Evolutionary conservation across 371 early-diverging fungal genomes (phyloP).

Genomic region (Dichotomocladium elegans): DNA sequence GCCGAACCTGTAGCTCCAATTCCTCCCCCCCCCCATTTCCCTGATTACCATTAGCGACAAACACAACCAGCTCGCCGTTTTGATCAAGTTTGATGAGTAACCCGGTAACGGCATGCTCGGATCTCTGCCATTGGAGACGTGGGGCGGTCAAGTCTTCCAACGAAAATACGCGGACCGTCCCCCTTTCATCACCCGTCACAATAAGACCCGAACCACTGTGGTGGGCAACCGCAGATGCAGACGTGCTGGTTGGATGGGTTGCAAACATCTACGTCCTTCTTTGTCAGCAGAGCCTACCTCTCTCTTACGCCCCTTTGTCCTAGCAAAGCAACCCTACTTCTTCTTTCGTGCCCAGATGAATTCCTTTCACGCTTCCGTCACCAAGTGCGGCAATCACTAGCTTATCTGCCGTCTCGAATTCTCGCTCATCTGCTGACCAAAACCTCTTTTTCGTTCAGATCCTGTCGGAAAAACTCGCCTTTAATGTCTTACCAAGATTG

Average conservation of each 20-base stretch:
- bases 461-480: not conserved
- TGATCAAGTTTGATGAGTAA: slow-evolving; percentile 17
- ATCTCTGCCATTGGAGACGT: slow-evolving; percentile 23
- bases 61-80: slow-evolving; percentile 23
- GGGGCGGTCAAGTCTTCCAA: not conserved
- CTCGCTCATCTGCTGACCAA: slow-evolving; percentile 35
- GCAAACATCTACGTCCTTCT: slow-evolving; percentile 34
- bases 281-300: too few species aligned
- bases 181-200: slow-evolving; percentile 21
- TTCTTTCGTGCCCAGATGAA: slow-evolving; percentile 51
- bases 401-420: slow-evolving; percentile 50
- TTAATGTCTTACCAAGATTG: slow-evolving; percentile 21
- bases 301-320: not conserved
- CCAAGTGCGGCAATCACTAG: slow-evolving; percentile 43
- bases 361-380: slow-evolving; percentile 40
- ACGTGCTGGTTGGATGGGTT: not conserved
- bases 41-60: slow-evolving; percentile 28
- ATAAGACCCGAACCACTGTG: slow-evolving; percentile 14
- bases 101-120: slow-evolving; percentile 23
- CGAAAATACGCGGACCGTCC: slow-evolving; percentile 11
- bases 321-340: too few species aligned
- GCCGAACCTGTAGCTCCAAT: not conserved
- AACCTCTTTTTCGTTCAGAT: not conserved
- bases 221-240: slow-evolving; percentile 24
- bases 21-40: too few species aligned